These are phyloP conservation scores for Penicillium sp. DNA, from an alignment of 2,329 filamentous ascomycete species.

Conservation along the genomic window DNA sequence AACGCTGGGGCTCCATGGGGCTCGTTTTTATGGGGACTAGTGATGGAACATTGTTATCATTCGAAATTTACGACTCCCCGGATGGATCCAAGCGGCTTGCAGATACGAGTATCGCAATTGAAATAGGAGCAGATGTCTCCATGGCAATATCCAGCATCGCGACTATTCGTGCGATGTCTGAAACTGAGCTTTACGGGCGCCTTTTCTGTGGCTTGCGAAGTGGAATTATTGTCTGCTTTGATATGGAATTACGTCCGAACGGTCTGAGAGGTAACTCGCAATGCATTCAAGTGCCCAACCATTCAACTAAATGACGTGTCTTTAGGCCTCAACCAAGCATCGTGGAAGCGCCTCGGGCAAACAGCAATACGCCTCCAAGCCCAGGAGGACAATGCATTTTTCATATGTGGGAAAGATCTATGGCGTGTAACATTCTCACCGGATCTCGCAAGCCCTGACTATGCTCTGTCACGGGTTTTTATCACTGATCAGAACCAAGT, in stretches of 20 bases:
- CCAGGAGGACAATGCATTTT: slow-evolving; percentile 31
- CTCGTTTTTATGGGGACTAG: slow-evolving; percentile 45
- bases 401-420: slow-evolving; percentile 41
- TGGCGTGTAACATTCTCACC: slow-evolving; percentile 38
- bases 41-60: slow-evolving; percentile 39
- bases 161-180: slow-evolving; percentile 23
- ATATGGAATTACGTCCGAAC: slow-evolving; percentile 21
- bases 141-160: slow-evolving; percentile 40
- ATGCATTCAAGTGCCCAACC: not conserved
- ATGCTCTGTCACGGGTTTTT: slow-evolving; percentile 39
- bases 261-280: slow-evolving; percentile 22
- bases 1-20: slow-evolving; percentile 25
- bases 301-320: slow-evolving; percentile 6
- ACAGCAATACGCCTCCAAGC: slow-evolving; percentile 41
- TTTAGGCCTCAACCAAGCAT: slow-evolving; percentile 35
- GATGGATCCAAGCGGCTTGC: slow-evolving; percentile 20
- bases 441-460: slow-evolving; percentile 27
- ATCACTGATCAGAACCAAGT: slow-evolving; percentile 47
- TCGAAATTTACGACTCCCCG: slow-evolving; percentile 25
- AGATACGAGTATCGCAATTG: slow-evolving; percentile 28
- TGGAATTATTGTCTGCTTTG: slow-evolving; percentile 44
- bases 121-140: slow-evolving; percentile 29
- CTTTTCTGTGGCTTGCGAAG: slow-evolving; percentile 51
- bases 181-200: slow-evolving; percentile 18
- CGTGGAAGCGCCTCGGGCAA: slow-evolving; percentile 35